Conservation (phyloP, 352 stramenopile species). For the Nothophytophthora sp. region DNA sequence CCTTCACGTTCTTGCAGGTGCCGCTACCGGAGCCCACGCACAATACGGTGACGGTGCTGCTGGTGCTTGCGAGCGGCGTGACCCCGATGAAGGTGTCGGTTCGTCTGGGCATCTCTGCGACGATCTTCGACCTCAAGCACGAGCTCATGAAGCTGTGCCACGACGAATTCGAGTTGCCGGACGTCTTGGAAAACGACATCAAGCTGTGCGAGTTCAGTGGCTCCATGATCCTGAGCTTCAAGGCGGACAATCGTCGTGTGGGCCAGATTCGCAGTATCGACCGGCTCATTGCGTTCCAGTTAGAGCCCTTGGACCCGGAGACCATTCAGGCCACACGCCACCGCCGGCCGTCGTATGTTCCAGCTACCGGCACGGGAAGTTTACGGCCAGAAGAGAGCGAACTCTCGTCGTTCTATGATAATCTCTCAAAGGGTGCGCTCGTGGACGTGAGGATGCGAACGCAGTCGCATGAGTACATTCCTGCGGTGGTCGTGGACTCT, state of each 20-base stretch:
- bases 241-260: constrained; percentile 82
- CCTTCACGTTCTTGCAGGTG: constrained; percentile 91
- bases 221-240: constrained; percentile 89
- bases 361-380: constrained; percentile 18
- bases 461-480: constrained; percentile 75
- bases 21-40: constrained; percentile 87
- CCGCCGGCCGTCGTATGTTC: constrained; percentile 77
- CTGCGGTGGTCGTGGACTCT: constrained; percentile 60
- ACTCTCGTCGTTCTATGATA: constrained; percentile 55
- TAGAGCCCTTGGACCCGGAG: constrained; percentile 70
- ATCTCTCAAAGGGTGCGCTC: constrained; percentile 53
- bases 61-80: constrained; percentile 75
- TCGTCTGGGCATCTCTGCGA: constrained; percentile 78
- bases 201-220: constrained; percentile 88
- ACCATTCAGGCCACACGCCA: constrained; percentile 73
- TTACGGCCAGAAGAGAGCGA: constrained; percentile 47
- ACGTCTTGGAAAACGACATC: constrained; percentile 74
- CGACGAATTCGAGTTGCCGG: constrained; percentile 62
- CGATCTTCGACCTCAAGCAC: constrained; percentile 88
- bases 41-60: constrained; percentile 78
- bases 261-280: constrained; percentile 89
- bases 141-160: constrained; percentile 82
- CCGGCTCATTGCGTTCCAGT: constrained; percentile 82
- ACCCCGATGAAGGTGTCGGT: constrained; percentile 83
- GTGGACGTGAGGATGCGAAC: constrained; percentile 75